Conservation (phyloP, 2,329 filamentous ascomycete genomes). For the Purpureocillium lavendulum region DNA sequence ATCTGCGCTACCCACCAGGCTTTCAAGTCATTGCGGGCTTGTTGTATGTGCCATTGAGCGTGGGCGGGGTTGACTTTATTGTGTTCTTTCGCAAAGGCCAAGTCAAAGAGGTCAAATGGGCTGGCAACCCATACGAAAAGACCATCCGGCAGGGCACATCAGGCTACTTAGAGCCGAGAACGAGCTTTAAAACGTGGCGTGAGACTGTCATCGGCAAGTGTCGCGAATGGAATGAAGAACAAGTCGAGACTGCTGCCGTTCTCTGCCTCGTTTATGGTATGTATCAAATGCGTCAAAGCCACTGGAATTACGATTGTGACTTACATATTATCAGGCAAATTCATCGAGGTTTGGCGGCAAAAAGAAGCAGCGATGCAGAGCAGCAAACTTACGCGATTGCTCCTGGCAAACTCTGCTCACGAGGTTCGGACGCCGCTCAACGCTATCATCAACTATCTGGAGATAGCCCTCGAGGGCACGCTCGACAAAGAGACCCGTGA, state of each 20-base stretch:
- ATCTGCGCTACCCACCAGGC: conserved; percentile 70
- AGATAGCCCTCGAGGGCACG: conserved; percentile 76
- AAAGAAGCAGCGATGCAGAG: conserved; percentile 79
- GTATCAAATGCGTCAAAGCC: no score
- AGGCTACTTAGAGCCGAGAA: conserved; percentile 67
- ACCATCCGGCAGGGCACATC: conserved; percentile 62
- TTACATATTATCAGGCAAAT: conserved; percentile 40
- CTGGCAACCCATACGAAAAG: conserved; percentile 80
- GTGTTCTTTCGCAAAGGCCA: conserved; percentile 82
- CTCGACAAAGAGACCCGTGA: conserved; percentile 78
- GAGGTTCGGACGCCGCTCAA: conserved; percentile 88
- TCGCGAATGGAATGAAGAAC: conserved; percentile 81
- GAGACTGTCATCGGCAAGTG: conserved; percentile 77
- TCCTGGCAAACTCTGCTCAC: conserved; percentile 83
- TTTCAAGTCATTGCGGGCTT: conserved; percentile 72
- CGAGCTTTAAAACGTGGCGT: conserved; percentile 72
- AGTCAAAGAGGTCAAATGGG: conserved; percentile 72
- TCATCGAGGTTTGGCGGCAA: conserved; percentile 89
- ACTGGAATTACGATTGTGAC: no score
- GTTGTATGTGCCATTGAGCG: conserved; percentile 72
- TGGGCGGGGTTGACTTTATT: conserved; percentile 74
- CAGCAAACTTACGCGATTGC: conserved; percentile 68
- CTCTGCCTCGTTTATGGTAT: conserved; percentile 80
- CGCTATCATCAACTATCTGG: conserved; percentile 89
- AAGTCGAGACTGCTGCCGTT: conserved; percentile 81